These are phyloP conservation scores for Gossypium anomalum DNA, from an alignment of 345 rosid species.

Conservation along the genomic window DNA sequence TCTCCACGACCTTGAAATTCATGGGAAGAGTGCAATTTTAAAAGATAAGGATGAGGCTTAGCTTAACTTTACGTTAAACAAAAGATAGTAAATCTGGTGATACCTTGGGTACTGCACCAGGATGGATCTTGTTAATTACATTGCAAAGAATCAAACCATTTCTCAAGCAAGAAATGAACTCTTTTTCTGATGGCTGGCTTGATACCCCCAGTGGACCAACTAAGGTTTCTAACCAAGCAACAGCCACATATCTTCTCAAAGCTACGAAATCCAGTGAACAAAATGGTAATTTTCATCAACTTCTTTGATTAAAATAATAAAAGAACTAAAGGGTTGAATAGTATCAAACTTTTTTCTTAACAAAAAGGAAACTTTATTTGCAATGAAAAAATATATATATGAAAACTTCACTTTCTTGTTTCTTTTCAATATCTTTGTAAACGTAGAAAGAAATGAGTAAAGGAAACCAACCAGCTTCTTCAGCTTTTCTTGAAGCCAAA, in stretches of 20 bases:
- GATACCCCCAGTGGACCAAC: constrained; percentile 69
- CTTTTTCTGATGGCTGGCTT: constrained; percentile 65
- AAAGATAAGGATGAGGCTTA: background rate
- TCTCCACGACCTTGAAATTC: constrained; percentile 70
- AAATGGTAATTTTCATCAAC: background rate
- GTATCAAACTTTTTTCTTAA: background rate
- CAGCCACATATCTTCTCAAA: constrained; percentile 66
- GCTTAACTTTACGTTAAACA: background rate
- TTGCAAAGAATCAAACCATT: constrained; percentile 76
- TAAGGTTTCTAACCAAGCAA: constrained; percentile 61
- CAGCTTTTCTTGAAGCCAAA: constrained; percentile 87
- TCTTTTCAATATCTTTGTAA: constrained; percentile 1
- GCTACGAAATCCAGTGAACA: constrained; percentile 36
- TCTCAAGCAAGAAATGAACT: constrained; percentile 85
- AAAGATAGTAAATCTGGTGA: background rate
- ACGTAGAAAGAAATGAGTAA: background rate
- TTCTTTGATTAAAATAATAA: background rate
- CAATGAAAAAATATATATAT: background rate
- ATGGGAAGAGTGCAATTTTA: background rate
- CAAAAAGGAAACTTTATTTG: background rate
- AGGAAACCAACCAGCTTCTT: constrained; percentile 64
- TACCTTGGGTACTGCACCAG: constrained; percentile 85
- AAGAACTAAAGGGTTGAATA: background rate
- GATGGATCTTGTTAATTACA: constrained; percentile 77
- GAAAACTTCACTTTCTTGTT: background rate